These are phyloP conservation scores for Aspergillus aculeatinus DNA, from an alignment of 2,329 filamentous ascomycete genomes.

Conservation along the genomic window DNA sequence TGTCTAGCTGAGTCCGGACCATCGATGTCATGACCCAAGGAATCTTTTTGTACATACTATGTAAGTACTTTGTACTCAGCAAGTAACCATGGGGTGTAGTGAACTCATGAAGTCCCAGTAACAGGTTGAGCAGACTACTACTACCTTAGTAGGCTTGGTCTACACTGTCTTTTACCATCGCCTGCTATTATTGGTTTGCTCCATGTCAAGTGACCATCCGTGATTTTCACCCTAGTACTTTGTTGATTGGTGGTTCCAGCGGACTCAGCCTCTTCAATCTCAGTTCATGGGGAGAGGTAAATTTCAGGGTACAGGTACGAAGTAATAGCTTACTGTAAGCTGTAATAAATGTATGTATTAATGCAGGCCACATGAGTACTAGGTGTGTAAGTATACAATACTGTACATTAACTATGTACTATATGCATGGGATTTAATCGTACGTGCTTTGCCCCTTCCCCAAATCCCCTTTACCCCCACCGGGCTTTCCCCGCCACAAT, in stretches of 20 bases:
- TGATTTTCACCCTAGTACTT: constrained; percentile 34
- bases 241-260: constrained; percentile 25
- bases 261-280: not conserved
- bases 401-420: too few relatives aligned
- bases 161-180: constrained; percentile 7
- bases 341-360: too few relatives aligned
- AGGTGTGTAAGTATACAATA: too few relatives aligned
- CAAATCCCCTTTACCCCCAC: too few relatives aligned
- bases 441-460: too few relatives aligned
- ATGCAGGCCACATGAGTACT: too few relatives aligned
- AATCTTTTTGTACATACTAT: not conserved
- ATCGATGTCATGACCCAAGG: constrained; percentile 11
- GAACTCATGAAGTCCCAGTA: constrained; percentile 11
- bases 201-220: constrained; percentile 41
- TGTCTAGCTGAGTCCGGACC: not conserved
- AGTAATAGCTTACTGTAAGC: too few relatives aligned
- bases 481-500: too few relatives aligned
- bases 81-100: too few relatives aligned
- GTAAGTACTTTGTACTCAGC: too few relatives aligned
- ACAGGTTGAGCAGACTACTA: constrained; percentile 9
- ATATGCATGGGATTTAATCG: too few relatives aligned
- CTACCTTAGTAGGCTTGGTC: not conserved
- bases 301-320: too few relatives aligned
- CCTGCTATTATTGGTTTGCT: constrained; percentile 13
- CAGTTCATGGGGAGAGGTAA: not conserved